Evolutionary conservation across 2,329 filamentous ascomycete genomes (phyloP).

Genomic region (Fusarium torreyae): DNA sequence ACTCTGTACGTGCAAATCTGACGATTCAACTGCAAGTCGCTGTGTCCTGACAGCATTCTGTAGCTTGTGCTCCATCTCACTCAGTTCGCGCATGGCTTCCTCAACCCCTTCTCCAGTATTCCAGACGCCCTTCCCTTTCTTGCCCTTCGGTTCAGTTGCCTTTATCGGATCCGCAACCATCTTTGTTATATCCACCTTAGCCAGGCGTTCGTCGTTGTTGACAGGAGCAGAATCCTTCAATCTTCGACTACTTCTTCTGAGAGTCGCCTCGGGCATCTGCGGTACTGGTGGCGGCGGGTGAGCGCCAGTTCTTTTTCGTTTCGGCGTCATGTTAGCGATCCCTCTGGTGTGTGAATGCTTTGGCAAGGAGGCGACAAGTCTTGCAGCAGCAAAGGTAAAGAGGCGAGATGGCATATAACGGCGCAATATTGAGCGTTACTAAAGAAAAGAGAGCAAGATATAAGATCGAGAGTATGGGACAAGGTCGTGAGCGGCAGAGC

Average conservation of each 20-base stretch:
- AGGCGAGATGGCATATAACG: constrained; percentile 24
- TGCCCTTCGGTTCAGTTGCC: background rate
- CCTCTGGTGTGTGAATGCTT: constrained; percentile 18
- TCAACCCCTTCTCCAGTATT: constrained; percentile 51
- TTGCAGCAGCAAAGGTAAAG: constrained; percentile 25
- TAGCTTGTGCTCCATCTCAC: constrained; percentile 65
- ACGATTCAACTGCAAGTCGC: constrained; percentile 63
- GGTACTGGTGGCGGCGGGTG: constrained; percentile 43
- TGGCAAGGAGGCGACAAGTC: constrained; percentile 8
- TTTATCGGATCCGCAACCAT: background rate
- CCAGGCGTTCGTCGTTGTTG: background rate
- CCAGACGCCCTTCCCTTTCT: constrained; percentile 21
- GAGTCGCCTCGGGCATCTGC: constrained; percentile 36
- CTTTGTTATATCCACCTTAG: constrained; percentile 18
- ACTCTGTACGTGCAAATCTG: constrained; percentile 47
- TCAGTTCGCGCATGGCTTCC: constrained; percentile 61
- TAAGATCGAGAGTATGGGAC: background rate
- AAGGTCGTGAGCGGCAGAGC: background rate
- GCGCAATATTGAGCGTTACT: background rate
- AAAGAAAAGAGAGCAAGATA: too few relatives aligned
- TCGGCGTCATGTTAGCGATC: constrained; percentile 54
- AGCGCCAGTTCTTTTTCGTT: constrained; percentile 55
- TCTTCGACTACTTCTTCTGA: constrained; percentile 50
- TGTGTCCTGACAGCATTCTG: constrained; percentile 62
- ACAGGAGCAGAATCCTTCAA: constrained; percentile 29